Conservation (phyloP, 495 filamentous ascomycete genomes). For the Aspergillus diversus region DNA sequence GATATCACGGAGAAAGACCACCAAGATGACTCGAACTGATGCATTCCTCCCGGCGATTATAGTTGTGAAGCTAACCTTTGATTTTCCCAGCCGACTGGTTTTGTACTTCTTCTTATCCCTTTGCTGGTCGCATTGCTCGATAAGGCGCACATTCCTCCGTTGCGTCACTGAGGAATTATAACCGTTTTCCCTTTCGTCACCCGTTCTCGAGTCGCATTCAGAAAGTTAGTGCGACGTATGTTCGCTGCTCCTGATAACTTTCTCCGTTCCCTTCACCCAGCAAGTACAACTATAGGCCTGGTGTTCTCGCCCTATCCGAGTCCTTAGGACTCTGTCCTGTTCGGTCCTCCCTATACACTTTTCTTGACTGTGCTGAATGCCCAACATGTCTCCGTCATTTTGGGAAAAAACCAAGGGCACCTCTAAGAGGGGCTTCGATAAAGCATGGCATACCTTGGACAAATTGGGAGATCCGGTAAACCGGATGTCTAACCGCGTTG, state of each 20-base stretch:
- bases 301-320: not conserved
- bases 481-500: slow-evolving; percentile 70
- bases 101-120: not conserved
- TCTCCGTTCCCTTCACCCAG: slow-evolving; percentile 1
- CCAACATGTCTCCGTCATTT: slow-evolving; percentile 36
- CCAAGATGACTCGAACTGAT: not conserved
- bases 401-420: slow-evolving; percentile 49
- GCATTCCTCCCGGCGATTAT: slow-evolving; percentile 1
- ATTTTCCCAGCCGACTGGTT: slow-evolving; percentile 9
- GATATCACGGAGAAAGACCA: slow-evolving; percentile 12
- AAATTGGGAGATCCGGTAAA: slow-evolving; percentile 72
- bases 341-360: not conserved
- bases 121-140: slow-evolving; percentile 17
- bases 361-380: slow-evolving; percentile 1
- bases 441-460: slow-evolving; percentile 56
- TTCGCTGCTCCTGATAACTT: slow-evolving; percentile 26
- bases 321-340: slow-evolving; percentile 8
- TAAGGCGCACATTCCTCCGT: slow-evolving; percentile 27
- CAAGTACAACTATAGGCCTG: slow-evolving; percentile 9
- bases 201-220: slow-evolving; percentile 26
- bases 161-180: slow-evolving; percentile 20
- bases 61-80: not conserved
- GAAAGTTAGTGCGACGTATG: slow-evolving; percentile 17
- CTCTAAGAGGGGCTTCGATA: slow-evolving; percentile 59
- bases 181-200: slow-evolving; percentile 9